These are phyloP conservation scores for Ogataea glucozyma DNA, from an alignment of 805 yeast species.

Conservation along the genomic window DNA sequence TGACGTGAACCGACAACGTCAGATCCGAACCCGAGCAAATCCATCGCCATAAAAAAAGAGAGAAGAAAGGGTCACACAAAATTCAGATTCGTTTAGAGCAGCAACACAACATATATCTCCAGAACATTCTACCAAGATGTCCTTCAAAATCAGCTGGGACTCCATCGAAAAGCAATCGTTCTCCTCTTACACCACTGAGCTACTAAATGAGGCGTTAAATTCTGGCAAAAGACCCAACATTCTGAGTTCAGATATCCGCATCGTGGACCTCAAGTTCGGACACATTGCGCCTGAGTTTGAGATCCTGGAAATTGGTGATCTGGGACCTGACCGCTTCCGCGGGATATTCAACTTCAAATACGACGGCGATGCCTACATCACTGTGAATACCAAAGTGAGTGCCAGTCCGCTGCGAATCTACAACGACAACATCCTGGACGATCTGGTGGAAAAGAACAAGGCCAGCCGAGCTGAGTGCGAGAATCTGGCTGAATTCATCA, in stretches of 20 bases:
- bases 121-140: slow-evolving; percentile 53
- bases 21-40: not conserved
- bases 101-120: too few relatives aligned
- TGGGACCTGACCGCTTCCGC: slow-evolving; percentile 72
- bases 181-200: slow-evolving; percentile 60
- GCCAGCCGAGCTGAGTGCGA: slow-evolving; percentile 30
- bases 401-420: slow-evolving; percentile 81
- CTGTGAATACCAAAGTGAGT: slow-evolving; percentile 76
- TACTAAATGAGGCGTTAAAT: slow-evolving; percentile 71
- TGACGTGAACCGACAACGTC: not conserved
- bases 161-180: slow-evolving; percentile 66
- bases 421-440: slow-evolving; percentile 34
- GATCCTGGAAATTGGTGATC: slow-evolving; percentile 79
- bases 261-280: slow-evolving; percentile 73
- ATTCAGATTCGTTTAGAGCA: too few relatives aligned
- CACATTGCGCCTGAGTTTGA: slow-evolving; percentile 73
- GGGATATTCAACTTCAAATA: slow-evolving; percentile 81
- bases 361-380: slow-evolving; percentile 72
- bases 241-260: slow-evolving; percentile 65
- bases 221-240: slow-evolving; percentile 72
- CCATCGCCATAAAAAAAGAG: not conserved
- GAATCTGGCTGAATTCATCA: slow-evolving; percentile 48
- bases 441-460: slow-evolving; percentile 35
- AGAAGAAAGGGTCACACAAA: not conserved
- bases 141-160: slow-evolving; percentile 78